Base-by-base conservation (phyloP, 2,329 filamentous ascomycete species). In the Pseudopyrenochaeta lycopersici region DNA sequence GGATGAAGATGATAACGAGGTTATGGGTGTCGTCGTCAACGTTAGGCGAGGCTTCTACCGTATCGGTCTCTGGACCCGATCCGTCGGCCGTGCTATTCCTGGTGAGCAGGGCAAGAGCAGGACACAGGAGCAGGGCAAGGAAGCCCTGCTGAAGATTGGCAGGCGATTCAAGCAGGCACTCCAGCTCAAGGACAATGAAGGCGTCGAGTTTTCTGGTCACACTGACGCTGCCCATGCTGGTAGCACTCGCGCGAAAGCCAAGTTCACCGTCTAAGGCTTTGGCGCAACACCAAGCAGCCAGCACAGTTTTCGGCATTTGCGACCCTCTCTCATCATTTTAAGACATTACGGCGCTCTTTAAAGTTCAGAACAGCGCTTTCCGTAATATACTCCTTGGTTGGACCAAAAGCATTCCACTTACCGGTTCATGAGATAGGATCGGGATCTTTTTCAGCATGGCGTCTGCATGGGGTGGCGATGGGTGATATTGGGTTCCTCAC, bases 21-120 rank as follows among this genome's bases (percentile, higher is more conserved):
- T 99, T 77, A 98, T 98, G 95, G 95, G 95, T 62, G 96, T 99
- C 30, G 95, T 99, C 21, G 93, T 98, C 82, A 99, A 99, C 79
- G 94, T 99, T 54, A 90, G 95, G 78, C 97, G 97, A 83, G 93
- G 90, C 46, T 98, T 99, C 82, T 99, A 92, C 85, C 91, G 95
- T 82, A 90, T 99, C 66, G 93, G 94, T 74, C 87, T 98, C 67
- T 99, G 96, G 95, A 99, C 95, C 60, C 90, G 92, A 72, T 96
- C 93, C 53, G 92, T 92, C 49, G 94, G 94, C 74, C 94, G 94
- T 83, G 85, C 85, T 72, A 88, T 93, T 56, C 88, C 89, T 1
- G 87, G 86, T 45, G 86, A 90, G 39, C 88, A 88, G 49, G 89
- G 89, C 65, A 93, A 94, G 82, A 90, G 90, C 63, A 87, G 92